Conservation (phyloP, 208 protist genomes). For the Herpetomonas tarakana region DNA sequence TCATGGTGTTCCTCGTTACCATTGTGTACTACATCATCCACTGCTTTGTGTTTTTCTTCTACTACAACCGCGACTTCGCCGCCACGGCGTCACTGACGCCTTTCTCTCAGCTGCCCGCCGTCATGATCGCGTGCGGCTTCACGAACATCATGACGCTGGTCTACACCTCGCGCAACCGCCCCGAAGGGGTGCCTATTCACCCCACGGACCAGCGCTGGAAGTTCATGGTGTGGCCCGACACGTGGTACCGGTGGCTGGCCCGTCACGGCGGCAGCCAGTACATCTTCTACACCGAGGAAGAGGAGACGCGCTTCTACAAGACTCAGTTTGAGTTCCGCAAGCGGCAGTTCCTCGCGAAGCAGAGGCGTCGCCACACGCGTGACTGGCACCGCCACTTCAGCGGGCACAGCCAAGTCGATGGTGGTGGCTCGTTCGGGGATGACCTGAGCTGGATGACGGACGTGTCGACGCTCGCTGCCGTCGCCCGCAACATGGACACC, state of each 20-base stretch:
- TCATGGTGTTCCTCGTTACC: conserved; percentile 52
- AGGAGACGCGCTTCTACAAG: conserved; percentile 74
- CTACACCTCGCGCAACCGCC: conserved; percentile 71
- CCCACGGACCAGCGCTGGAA: conserved; percentile 79
- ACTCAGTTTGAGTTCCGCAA: conserved; percentile 66
- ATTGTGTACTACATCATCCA: conserved; percentile 57
- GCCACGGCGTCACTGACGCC: conserved; percentile 35
- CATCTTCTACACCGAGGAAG: conserved; percentile 73
- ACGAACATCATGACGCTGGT: conserved; percentile 85
- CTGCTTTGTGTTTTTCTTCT: conserved; percentile 39
- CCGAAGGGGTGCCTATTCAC: conserved; percentile 53
- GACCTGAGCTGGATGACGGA: too few species aligned
- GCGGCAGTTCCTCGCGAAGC: conserved; percentile 55
- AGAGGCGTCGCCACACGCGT: conserved; percentile 29
- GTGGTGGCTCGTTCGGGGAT: too few species aligned
- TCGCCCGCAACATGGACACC: not conserved
- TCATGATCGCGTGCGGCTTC: conserved; percentile 68
- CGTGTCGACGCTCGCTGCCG: too few species aligned
- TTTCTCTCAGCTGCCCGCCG: conserved; percentile 59
- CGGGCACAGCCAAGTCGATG: too few species aligned
- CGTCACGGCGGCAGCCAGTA: conserved; percentile 89
- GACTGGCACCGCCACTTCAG: not conserved
- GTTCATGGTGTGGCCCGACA: conserved; percentile 81
- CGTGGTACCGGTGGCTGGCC: conserved; percentile 81
- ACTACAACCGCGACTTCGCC: conserved; percentile 31